Base-by-base conservation (phyloP, 1,284 basidiomycete species). In the Cryptococcus depauperatus region DNA sequence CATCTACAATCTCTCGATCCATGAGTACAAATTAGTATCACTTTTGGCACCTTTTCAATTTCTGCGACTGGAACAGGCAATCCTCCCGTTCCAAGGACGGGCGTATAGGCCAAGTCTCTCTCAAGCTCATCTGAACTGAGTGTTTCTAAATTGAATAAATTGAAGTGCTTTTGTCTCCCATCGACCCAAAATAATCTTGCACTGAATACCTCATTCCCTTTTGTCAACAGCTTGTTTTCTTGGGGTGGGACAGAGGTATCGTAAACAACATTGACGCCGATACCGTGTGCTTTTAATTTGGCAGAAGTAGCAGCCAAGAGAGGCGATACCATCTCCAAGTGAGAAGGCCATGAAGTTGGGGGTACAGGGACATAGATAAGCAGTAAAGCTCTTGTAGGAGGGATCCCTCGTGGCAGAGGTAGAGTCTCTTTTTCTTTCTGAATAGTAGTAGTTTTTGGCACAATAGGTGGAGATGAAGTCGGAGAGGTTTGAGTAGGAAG, bases 11-110 rank as follows among this genome's bases (percentile, higher is more conserved):
- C 83, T 29, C 83, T 71, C 19, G 75, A 69, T 0, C 76, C 78
- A 59, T 86, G 84, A 2, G 82, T 84, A 56, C 84, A 86, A 0
- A 86, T 77, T 47, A 84, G 81, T 11, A 91, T 58, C 62, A 67
- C 61, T 18, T 44, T 41, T 16, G n/a, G 22, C 37, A 14, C 7
- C 37, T 16, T 39, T 22, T 19, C 7, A 6, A 23, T 40, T n/a
- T 23, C 16, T 16, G 18, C 16, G 44, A 29, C 19, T 30, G 26
- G n/a, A 25, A 22, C 29, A 10, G 25, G 13, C 18, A 7, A 21
- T 18, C 46, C 32, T 10, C 21, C 25, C 19, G 19, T 5, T 13
- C n/a, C 28, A n/a, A 35, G 26, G 33, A 44, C 34, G 4, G 55
- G 44, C 10, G 34, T 25, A 44, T 63, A 57, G 11, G 38, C 42